Conservation (phyloP, 176 grass and related monocot species). For the Raddia guianensis region DNA sequence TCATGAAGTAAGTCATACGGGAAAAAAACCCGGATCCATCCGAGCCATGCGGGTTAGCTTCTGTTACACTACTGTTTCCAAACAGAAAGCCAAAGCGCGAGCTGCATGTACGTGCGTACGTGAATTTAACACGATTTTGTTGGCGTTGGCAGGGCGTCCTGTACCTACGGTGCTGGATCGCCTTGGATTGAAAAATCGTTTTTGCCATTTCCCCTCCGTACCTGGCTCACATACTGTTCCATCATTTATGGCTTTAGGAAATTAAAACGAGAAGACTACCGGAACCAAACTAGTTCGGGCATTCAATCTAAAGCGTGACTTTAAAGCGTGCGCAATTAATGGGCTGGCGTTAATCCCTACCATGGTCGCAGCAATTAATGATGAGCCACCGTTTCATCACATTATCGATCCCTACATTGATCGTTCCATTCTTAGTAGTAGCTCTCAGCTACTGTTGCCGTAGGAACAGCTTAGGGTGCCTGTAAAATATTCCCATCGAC, state of each 20-base stretch:
- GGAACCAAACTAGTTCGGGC: slow-evolving; percentile 9
- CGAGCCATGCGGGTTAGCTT: too few species aligned
- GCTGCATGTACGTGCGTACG: too few species aligned
- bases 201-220: not conserved
- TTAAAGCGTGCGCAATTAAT: slow-evolving; percentile 40
- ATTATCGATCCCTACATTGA: not conserved
- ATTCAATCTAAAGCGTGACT: slow-evolving; percentile 33
- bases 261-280: slow-evolving; percentile 30
- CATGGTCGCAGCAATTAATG: slow-evolving; percentile 25
- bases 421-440: not conserved
- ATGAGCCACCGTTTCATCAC: not conserved
- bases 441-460: too few species aligned
- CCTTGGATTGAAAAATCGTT: slow-evolving; percentile 3
- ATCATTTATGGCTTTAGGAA: slow-evolving; percentile 27
- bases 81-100: too few species aligned
- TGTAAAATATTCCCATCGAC: too few species aligned
- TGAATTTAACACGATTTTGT: too few species aligned
- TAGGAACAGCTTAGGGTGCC: too few species aligned
- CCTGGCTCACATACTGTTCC: not conserved
- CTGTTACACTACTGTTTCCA: too few species aligned
- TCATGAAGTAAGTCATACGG: too few species aligned
- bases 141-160: too few species aligned
- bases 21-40: too few species aligned
- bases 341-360: slow-evolving; percentile 11
- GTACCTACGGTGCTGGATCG: not conserved